Base-by-base conservation (phyloP, 805 yeast genomes). In the Diddensiella santjacobensis region DNA sequence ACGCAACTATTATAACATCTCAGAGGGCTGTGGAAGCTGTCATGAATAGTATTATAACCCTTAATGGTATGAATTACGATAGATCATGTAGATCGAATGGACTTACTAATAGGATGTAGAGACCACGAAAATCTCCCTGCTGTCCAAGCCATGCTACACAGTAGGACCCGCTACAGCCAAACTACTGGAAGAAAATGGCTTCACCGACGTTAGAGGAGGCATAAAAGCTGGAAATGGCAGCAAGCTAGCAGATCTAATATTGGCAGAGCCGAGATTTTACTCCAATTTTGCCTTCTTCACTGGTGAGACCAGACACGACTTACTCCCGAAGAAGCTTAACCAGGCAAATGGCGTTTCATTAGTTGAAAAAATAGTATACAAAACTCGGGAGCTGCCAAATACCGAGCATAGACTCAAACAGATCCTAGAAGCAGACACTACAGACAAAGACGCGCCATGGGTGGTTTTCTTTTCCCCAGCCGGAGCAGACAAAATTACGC, bases 381-480 rank as follows among this genome's bases (percentile, higher is more conserved):
- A 76, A 48, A 90, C 97, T 0, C 72, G 69, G 26, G 69, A 75
- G 1, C 67, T 78, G 48, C 64, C 64, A 0, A 78, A 79, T 46
- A 75, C 79, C 4, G 61, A 71, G 2, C 65, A 62, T 0, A 66
- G 42, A 30, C 52, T 76, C 6, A 48, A 55, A 17, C 13, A 43
- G 56, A 22, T 38, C 39, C 23, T 4, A 17, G 17, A 22, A 2
- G 40, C 40, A 18, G 45, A 46, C 1, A 57, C 59, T 4, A 4
- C 11, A 4, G 11, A 8, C 11, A 13, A 13, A 8, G 49, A 48
- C 0, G 49, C 56, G 13, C 70, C 70, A 47, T 88, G 96, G 96
- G 68, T 89, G 3, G 84, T 90, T 0, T 84, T 91, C 51, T 91
- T 90, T 66, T 87, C 96, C 53, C 95, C 96, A 0, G 95, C 93